Base-by-base conservation (phyloP, 2,329 filamentous ascomycete genomes). In the Neonectria sp. region DNA sequence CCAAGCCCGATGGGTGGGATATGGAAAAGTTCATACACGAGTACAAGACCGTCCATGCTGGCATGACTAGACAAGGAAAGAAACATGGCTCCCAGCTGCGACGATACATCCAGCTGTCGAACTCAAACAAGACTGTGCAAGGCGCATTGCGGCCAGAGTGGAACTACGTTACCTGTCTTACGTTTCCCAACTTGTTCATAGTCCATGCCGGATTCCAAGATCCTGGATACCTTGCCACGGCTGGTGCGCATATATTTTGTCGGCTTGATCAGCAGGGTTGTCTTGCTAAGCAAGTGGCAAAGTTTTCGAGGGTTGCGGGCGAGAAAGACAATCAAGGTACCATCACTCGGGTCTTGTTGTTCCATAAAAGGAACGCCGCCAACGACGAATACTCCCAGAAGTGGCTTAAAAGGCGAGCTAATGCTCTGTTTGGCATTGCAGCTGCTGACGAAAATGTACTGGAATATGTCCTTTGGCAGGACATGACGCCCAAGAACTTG, bases 1-100 rank as follows among this genome's bases (percentile, higher is more conserved):
- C 37, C 15, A 57, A 57, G 9, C 55, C 55, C 37, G 24, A 57
- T 45, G 37, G 35, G 27, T 57, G 37, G 37, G 13, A n/a, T 29
- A 45, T 45, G 24, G 55, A 57, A 45, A 57, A 21, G 37, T 57
- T 57, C 25, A 45, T 29, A 45, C 55, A 57, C 37, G 55, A 57
- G 37, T 57, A 57, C 37, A 57, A 57, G 37, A 57, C 55, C 21
- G 55, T 57, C 13, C 37, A 57, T 57, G 55, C 55, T 29, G 55
- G 55, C 24, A 57, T 57, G 25, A 45, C 55, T 11, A 57, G 24
- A 29, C 12, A 45, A 29, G 55, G 37, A 45, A 57, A 45, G 29
- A 24, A 45, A 35, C 21, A 57, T 21, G 37, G 55, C 37, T 57
- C 55, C 9, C 29, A 24, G 37, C 15, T 57, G n/a, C 25, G 24